These are phyloP conservation scores for Leccinum fallax DNA, from an alignment of 1,284 basidiomycete genomes.

Conservation along the genomic window DNA sequence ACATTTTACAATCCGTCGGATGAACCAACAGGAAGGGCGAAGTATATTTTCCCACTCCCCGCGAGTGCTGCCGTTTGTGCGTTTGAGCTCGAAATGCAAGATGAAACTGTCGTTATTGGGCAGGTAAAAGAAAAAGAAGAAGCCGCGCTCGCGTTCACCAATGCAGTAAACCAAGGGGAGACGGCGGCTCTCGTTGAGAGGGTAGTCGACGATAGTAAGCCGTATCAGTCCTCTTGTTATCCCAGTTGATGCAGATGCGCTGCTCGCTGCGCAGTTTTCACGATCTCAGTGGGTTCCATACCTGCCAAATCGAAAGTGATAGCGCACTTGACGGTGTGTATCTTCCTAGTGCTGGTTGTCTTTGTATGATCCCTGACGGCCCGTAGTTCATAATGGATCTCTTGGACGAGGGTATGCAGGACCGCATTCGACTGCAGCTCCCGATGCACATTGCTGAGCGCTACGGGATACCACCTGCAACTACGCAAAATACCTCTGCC, in stretches of 20 bases:
- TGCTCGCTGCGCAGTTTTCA: constrained; percentile 46
- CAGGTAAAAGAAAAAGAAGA: constrained; percentile 50
- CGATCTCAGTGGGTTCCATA: constrained; percentile 57
- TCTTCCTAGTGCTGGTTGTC: neutral
- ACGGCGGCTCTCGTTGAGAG: constrained; percentile 50
- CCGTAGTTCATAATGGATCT: constrained; percentile 42
- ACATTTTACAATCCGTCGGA: constrained; percentile 45
- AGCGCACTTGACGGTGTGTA: constrained; percentile 47
- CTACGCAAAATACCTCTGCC: constrained; percentile 35
- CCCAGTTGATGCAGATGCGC: neutral
- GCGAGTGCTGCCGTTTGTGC: constrained; percentile 52
- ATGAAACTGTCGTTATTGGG: constrained; percentile 47
- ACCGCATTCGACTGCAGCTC: constrained; percentile 53
- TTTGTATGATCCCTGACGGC: neutral
- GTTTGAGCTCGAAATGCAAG: constrained; percentile 47
- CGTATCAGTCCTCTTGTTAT: neutral
- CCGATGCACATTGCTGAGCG: constrained; percentile 52
- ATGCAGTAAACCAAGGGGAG: constrained; percentile 44
- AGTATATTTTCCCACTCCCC: constrained; percentile 64
- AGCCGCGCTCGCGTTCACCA: constrained; percentile 46
- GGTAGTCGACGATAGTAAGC: constrained; percentile 54
- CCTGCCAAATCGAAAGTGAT: constrained; percentile 43
- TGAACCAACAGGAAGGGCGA: constrained; percentile 43
- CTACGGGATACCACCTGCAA: constrained; percentile 48
- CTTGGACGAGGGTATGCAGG: constrained; percentile 42